A percentile compares a stretch with the other conserved stretches of the same genome.
These are phyloP conservation scores for Heliophila coronopifolia DNA, from an alignment of 441 rosid species.

Conservation along the genomic window DNA sequence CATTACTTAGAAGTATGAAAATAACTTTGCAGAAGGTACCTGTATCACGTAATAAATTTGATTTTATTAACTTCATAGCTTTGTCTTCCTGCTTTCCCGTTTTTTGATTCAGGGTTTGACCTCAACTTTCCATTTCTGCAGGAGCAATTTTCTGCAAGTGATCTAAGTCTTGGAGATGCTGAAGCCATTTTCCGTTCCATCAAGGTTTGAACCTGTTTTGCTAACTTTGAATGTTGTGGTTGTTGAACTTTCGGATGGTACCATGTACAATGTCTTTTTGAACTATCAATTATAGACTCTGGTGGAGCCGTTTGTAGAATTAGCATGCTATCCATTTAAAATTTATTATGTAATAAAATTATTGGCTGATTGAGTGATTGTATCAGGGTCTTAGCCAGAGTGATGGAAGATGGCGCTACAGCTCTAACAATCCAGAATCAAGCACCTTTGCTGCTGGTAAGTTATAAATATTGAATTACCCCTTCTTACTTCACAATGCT, in stretches of 20 bases:
- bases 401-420: slow-evolving; percentile 94
- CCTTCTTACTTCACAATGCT: not conserved
- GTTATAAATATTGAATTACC: slow-evolving; percentile 8
- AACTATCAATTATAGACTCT: not conserved
- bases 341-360: no score
- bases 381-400: slow-evolving; percentile 83
- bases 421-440: slow-evolving; percentile 68
- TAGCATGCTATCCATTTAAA: no score
- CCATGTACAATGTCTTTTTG: not conserved
- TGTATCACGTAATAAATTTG: not conserved
- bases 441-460: slow-evolving; percentile 93
- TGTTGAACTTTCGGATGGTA: not conserved
- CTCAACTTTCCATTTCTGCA: slow-evolving; percentile 21
- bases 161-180: slow-evolving; percentile 66
- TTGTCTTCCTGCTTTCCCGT: not conserved
- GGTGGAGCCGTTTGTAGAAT: no score
- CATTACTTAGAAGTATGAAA: not conserved
- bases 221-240: slow-evolving; percentile 6
- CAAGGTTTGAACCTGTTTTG: slow-evolving; percentile 52
- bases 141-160: slow-evolving; percentile 61
- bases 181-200: slow-evolving; percentile 68
- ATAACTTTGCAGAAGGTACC: not conserved
- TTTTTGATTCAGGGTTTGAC: not conserved
- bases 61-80: slow-evolving; percentile 9
- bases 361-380: slow-evolving; percentile 23